Evolutionary conservation across 1,284 basidiomycete species (phyloP).

Genomic region (Lentinus polychrous): DNA sequence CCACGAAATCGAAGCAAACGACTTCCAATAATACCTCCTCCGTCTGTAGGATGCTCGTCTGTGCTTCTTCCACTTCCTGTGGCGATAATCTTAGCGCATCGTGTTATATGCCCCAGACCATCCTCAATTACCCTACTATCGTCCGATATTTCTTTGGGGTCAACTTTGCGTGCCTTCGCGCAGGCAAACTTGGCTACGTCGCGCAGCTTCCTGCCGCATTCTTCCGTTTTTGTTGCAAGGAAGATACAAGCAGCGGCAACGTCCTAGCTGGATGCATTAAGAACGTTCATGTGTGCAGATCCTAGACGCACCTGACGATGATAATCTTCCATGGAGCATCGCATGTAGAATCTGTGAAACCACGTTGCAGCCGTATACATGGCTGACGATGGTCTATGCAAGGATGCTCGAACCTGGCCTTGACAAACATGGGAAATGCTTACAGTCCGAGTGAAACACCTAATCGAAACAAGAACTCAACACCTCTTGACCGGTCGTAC

Average conservation of each 20-base stretch:
- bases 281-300: constrained; percentile 7
- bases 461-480: constrained; percentile 75
- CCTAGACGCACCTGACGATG: constrained; percentile 54
- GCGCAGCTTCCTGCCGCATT: constrained; percentile 80
- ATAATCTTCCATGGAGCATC: constrained; percentile 81
- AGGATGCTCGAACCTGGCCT: constrained; percentile 10
- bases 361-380: constrained; percentile 83
- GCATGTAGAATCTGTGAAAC: constrained; percentile 95
- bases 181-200: constrained; percentile 76
- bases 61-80: constrained; percentile 72
- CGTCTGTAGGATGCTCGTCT: constrained; percentile 64
- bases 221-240: constrained; percentile 87
- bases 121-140: constrained; percentile 47
- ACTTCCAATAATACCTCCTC: constrained; percentile 86
- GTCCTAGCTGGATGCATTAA: constrained; percentile 45
- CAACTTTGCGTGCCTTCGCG: constrained; percentile 57
- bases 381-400: constrained; percentile 61
- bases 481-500: constrained; percentile 68
- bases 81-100: not conserved
- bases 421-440: constrained; percentile 25
- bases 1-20: constrained; percentile 86
- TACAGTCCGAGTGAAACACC: constrained; percentile 69
- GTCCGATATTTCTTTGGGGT: constrained; percentile 47
- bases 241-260: constrained; percentile 88
- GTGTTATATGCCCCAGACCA: constrained; percentile 3